phyloP scores from a whole-genome alignment of 1,284 basidiomycete genomes.

The Vanrija humicola region DNA sequence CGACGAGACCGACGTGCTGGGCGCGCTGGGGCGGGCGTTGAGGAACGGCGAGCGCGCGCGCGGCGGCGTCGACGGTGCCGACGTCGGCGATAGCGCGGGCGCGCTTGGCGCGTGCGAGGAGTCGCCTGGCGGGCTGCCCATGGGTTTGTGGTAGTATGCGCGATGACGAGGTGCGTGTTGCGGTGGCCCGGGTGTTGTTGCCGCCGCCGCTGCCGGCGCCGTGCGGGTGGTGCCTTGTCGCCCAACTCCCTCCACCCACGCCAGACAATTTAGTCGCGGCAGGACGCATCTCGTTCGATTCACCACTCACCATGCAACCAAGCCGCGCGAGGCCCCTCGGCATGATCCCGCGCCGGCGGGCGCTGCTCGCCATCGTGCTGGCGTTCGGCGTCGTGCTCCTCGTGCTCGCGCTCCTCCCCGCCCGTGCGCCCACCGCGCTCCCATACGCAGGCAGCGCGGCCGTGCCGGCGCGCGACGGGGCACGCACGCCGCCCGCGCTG shows the following conservation, averaged over 20 bases:
- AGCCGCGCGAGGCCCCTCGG: neutral
- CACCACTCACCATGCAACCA: too few relatives aligned
- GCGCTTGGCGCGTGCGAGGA: neutral
- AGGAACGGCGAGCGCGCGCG: slow-evolving; percentile 1
- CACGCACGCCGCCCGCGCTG: neutral
- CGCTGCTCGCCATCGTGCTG: neutral
- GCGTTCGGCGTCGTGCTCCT: neutral
- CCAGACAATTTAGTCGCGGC: too few relatives aligned
- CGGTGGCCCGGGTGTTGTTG: too few relatives aligned
- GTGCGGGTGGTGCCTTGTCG: too few relatives aligned
- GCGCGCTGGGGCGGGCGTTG: neutral
- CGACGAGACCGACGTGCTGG: neutral
- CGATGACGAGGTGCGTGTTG: too few relatives aligned
- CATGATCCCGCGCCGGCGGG: neutral
- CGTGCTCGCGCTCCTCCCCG: neutral
- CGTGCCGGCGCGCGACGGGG: too few relatives aligned
- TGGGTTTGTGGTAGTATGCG: too few relatives aligned
- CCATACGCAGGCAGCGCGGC: neutral
- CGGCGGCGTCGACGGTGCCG: neutral
- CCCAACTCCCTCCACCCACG: too few relatives aligned
- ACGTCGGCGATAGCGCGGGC: neutral
- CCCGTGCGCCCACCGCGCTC: neutral
- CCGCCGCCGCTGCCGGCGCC: too few relatives aligned
- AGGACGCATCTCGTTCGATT: too few relatives aligned
- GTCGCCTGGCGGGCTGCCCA: too few relatives aligned